phyloP scores from a whole-genome alignment of 139 green algal species.

The Mychonastes homosphaera region DNA sequence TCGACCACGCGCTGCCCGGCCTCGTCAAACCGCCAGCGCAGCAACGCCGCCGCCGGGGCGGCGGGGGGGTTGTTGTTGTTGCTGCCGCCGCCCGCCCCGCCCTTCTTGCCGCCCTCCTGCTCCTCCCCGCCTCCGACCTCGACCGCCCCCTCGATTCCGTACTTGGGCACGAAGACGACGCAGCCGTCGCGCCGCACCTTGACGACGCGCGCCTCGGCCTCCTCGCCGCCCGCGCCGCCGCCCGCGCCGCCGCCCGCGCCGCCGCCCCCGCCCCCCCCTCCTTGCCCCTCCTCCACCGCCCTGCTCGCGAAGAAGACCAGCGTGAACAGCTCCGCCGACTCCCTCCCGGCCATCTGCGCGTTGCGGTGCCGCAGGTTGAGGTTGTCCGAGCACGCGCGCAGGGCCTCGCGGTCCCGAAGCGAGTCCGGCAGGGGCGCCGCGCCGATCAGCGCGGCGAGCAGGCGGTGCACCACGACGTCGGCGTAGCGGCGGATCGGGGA shows the following conservation, averaged over 20 bases:
- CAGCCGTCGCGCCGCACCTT: slow-evolving; percentile 74
- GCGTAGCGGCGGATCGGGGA: slow-evolving; percentile 84
- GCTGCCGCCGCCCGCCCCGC: background rate
- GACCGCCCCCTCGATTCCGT: slow-evolving; percentile 90
- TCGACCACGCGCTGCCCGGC: background rate
- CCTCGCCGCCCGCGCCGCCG: too few relatives aligned
- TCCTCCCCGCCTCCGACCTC: slow-evolving; percentile 29
- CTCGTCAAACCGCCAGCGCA: too few relatives aligned
- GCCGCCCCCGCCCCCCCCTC: too few relatives aligned
- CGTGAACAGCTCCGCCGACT: slow-evolving; percentile 90
- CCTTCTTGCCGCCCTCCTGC: slow-evolving; percentile 6
- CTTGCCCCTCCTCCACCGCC: too few relatives aligned
- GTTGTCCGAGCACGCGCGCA: slow-evolving; percentile 61
- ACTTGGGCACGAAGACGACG: slow-evolving; percentile 94
- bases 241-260: too few relatives aligned
- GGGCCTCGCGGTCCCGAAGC: slow-evolving; percentile 39
- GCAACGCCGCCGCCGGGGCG: background rate
- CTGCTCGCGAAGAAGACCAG: slow-evolving; percentile 86
- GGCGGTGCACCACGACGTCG: slow-evolving; percentile 90
- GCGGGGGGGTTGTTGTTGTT: slow-evolving; percentile 6
- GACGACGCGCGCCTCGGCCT: slow-evolving; percentile 67
- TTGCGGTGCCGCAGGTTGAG: slow-evolving; percentile 87
- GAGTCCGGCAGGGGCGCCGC: slow-evolving; percentile 61
- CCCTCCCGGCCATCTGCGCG: slow-evolving; percentile 83
- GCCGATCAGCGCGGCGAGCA: slow-evolving; percentile 65